Evolutionary conservation across 352 stramenopile genomes (phyloP), one percentile per base, ranked within the genome.

Genomic region (Phytophthora boehmeriae): DNA sequence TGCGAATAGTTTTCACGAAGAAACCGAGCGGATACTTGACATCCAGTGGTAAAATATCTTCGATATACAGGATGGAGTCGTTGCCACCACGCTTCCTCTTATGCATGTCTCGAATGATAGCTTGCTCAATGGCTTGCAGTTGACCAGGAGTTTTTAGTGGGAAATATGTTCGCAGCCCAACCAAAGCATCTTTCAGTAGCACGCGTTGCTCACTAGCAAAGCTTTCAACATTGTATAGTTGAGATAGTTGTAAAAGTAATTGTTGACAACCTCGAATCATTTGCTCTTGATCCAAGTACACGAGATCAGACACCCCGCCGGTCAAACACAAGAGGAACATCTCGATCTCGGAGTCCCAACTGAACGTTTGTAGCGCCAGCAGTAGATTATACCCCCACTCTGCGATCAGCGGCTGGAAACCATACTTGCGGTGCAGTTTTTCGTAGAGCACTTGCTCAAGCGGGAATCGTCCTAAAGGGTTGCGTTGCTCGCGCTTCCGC

Each of bases 311-410:
- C 46, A 94, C 69, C 0, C 83, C 82, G 9, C 72, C 57, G 16
- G 85, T 92, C 27, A 94, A 59, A 39, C 77, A 90, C 16, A 94
- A 35, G 3, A 94, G 42, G 34, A 94, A 94, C 25, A 94, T 56
- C 58, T 92, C 83, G 20, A 94, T 78, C 62, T 94, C 86, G 10
- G 81, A 77, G 52, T 94, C 86, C 86, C 83, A 94, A 14, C 64
- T 73, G 43, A 81, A 92, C 38, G 66, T 55, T 45, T 90, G 83
- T 16, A 92, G 72, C 2, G 77, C 80, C 2, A 92, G 34, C 2
- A 94, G 50, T n/a, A 92, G 74, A 59, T 92, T 94, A 66, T 94
- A 94, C n/a, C 85, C 85, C 83, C 83, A 94, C 64, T 94, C 83
- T 2, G 86, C 86, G 30, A 94, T 87, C 19, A 92, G 61, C 1